Base-by-base conservation (phyloP, 169 alveolate species). In the Plasmodium fragile region DNA sequence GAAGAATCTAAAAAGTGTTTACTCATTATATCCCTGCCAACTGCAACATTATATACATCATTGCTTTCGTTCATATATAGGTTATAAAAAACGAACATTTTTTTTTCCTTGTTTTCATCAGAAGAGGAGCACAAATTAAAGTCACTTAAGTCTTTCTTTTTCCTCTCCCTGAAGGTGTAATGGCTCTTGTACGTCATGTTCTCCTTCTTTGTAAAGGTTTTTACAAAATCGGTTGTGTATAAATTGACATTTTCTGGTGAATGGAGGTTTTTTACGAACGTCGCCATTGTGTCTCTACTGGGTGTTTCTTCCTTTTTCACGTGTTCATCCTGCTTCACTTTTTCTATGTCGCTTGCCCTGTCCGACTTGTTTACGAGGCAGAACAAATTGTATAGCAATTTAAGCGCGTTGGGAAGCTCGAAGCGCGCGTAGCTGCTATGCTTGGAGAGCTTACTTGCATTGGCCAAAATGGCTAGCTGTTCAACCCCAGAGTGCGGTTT, bases 151-250 rank as follows among this genome's bases (percentile, higher is more conserved):
- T 80, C 45, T 91, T 39, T 91, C 71, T 91, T 91, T 91, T 71
- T 81, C 45, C 91, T 80, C 70, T 91, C 85, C 82, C 94, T 65
- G 75, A 91, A 91, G 30, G 78, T 80, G 71, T 91, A 91, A 4
- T 49, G 59, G 72, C 43, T 70, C 34, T 69, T 77, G 36, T 41
- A 22, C 71, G 22, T 13, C 11, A 25, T 32, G 6, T 8, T 80
- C 53, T 91, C 81, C 39, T 79, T 91, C 13, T 80, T 30, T 18
- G 53, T 71, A 80, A 91, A 71, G 28, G 55, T 45, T 36, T 81
- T 91, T 80, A 91, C 22, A 81, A 91, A 91, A 70, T 91, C 32
- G 39, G 25, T 81, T 3, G 84, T 91, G 72, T 91, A 91, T 65
- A 91, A 80, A 81, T 81, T 69, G 30, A 52, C 52, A 11, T 81